Base-by-base conservation (phyloP, 140 eudicot genomes). In the Bidens hawaiensis region DNA sequence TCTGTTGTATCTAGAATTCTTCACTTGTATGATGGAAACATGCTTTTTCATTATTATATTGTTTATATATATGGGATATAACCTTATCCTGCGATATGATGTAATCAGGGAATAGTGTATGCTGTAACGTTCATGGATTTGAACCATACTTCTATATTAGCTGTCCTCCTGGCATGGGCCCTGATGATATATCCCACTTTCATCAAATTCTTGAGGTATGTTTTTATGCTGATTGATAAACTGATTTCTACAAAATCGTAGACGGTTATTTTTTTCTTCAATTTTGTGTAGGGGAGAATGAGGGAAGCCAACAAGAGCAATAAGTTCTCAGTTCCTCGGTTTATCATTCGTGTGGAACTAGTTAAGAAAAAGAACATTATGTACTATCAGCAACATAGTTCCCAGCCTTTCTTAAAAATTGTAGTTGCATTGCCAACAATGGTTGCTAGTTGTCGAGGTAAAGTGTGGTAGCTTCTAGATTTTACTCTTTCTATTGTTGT, bases 381-480 rank as follows among this genome's bases (percentile, higher is more conserved):
- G 99, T 77, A 84, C 73, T 93, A 93, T 68, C 99, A 93, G 59
- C 89, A 85, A 71, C 87, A 88, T 67, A 62, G 18, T 30, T 81
- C 82, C 59, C 99, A 85, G 67, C 84, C 99, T 13, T 93, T 93
- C 21, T 94, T 93, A 4, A 93, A 85, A 79, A 85, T 93, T 74
- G 86, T 93, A n/a, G 99, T 93, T 57, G 85, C 99, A 22, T 68
- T 93, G 77, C 99, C 99, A 2, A 80, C 96, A 51, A 85, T 93
- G 99, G 99, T 93, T 73, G 70, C 96, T 69, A 88, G 81, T 78
- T 93, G 99, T 61, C 89, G 99, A 60, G 95, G 99, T 93, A 85
- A 76, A 38, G 33, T 16, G 50, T 30, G 26, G 46, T 28, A 23
- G 27, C 42, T 41, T 36, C 46, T 61, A 28, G 34, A 18, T 55